Conservation (phyloP, 768 basidiomycete species). For the Kwoniella heveanensis region DNA sequence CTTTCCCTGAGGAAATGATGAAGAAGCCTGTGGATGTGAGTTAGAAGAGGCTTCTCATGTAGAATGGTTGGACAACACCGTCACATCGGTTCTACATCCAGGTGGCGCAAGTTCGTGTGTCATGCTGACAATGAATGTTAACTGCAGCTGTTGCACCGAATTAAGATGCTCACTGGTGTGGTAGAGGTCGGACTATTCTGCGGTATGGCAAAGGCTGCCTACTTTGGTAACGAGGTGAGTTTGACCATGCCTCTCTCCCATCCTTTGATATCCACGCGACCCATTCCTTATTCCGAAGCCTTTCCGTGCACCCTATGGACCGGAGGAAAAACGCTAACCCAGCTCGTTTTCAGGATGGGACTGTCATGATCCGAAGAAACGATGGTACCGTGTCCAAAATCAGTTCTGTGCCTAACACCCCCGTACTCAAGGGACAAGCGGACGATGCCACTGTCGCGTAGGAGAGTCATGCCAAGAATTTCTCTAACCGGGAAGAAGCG, state of each 20-base stretch:
- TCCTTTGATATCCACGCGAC: no score
- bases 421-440: slow-evolving; percentile 20
- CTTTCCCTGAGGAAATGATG: slow-evolving; percentile 73
- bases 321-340: not conserved
- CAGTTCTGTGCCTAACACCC: slow-evolving; percentile 40
- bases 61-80: no score
- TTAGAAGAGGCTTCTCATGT: no score
- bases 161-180: slow-evolving; percentile 95
- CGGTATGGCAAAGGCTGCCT: slow-evolving; percentile 87
- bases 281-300: no score
- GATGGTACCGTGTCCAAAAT: slow-evolving; percentile 38
- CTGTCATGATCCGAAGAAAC: slow-evolving; percentile 32
- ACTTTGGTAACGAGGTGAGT: slow-evolving; percentile 64
- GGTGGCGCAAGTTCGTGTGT: no score
- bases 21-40: slow-evolving; percentile 66
- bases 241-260: not conserved
- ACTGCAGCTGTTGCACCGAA: slow-evolving; percentile 68
- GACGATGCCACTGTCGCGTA: slow-evolving; percentile 1
- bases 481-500: not conserved
- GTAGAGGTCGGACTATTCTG: slow-evolving; percentile 99
- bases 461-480: no score
- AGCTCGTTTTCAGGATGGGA: slow-evolving; percentile 36
- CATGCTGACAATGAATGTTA: no score
- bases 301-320: not conserved
- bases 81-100: no score